These are phyloP conservation scores for Phytophthora fragariaefolia DNA, from an alignment of 352 stramenopile genomes.

Conservation along the genomic window DNA sequence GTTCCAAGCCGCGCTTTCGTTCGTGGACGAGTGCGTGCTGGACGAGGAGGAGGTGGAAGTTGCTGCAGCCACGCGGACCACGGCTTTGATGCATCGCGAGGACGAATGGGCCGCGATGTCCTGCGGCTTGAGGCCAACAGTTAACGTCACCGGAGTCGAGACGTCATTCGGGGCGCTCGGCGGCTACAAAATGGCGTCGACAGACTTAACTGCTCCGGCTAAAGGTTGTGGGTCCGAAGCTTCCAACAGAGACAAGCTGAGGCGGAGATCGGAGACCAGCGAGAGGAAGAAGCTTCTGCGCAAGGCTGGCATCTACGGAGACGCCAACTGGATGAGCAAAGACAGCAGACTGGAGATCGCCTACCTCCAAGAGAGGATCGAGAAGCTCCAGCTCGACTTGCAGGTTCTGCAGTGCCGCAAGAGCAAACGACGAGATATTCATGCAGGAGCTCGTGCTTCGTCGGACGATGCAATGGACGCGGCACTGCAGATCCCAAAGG, in stretches of 20 bases:
- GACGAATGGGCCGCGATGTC: constrained; percentile 22
- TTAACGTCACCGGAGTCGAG: constrained; percentile 14
- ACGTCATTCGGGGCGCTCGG: constrained; percentile 18
- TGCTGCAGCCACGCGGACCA: constrained; percentile 13
- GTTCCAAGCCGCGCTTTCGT: constrained; percentile 35
- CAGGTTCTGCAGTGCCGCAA: constrained; percentile 44
- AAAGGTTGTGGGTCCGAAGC: background rate
- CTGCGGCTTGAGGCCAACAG: constrained; percentile 9
- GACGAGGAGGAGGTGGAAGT: constrained; percentile 32
- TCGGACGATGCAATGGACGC: constrained; percentile 13
- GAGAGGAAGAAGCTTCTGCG: constrained; percentile 50
- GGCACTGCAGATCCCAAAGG: constrained; percentile 23
- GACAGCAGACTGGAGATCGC: constrained; percentile 63
- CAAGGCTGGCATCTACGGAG: constrained; percentile 41
- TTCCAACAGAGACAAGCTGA: constrained; percentile 21
- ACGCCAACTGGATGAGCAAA: constrained; percentile 40
- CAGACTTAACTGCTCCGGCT: background rate
- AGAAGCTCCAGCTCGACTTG: constrained; percentile 40
- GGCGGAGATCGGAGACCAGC: constrained; percentile 25
- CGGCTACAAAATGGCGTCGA: constrained; percentile 10
- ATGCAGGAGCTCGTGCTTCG: background rate
- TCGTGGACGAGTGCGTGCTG: constrained; percentile 36
- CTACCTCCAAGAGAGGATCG: constrained; percentile 71
- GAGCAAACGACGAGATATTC: constrained; percentile 17
- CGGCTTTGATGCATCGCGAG: constrained; percentile 16